phyloP scores from a whole-genome alignment of 1,284 basidiomycete genomes.

The Baeospora myosura region DNA sequence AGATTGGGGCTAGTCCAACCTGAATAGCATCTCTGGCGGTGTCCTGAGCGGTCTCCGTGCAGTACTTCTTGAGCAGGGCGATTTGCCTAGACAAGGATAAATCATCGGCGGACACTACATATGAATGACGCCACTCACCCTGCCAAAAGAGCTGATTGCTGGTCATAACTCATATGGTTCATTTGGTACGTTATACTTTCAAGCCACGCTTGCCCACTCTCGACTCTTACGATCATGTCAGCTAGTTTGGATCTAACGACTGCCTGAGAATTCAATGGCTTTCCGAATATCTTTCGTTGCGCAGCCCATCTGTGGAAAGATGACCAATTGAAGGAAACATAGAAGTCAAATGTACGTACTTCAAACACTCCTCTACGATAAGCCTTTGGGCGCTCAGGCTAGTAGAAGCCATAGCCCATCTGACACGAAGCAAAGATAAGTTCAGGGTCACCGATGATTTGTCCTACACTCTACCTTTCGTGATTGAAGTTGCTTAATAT shows the following conservation, averaged over 20 bases:
- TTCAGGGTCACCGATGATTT: slow-evolving; percentile 35
- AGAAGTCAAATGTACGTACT: slow-evolving; percentile 33
- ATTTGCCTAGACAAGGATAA: slow-evolving; percentile 46
- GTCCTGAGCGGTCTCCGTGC: slow-evolving; percentile 59
- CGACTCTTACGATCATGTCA: slow-evolving; percentile 83
- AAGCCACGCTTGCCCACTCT: slow-evolving; percentile 85
- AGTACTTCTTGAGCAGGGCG: slow-evolving; percentile 71
- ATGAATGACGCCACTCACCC: slow-evolving; percentile 32
- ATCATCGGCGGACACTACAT: background rate
- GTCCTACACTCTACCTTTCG: slow-evolving; percentile 85
- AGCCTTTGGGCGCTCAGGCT: slow-evolving; percentile 66
- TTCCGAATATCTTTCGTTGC: slow-evolving; percentile 83
- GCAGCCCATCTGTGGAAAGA: slow-evolving; percentile 57
- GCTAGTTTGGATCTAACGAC: slow-evolving; percentile 88
- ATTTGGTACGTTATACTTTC: slow-evolving; percentile 88
- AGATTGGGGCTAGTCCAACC: slow-evolving; percentile 14
- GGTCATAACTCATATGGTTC: slow-evolving; percentile 47
- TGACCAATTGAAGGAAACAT: slow-evolving; percentile 4
- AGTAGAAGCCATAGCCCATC: slow-evolving; percentile 2
- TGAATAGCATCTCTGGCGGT: slow-evolving; percentile 78
- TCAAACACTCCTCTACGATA: slow-evolving; percentile 74
- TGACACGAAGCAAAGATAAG: background rate
- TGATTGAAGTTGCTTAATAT: slow-evolving; percentile 84
- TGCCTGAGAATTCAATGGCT: slow-evolving; percentile 84
- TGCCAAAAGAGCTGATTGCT: slow-evolving; percentile 19